These are phyloP conservation scores for Cylindrodendrum hubeiense DNA, from an alignment of 2,329 filamentous ascomycete genomes.

Conservation along the genomic window DNA sequence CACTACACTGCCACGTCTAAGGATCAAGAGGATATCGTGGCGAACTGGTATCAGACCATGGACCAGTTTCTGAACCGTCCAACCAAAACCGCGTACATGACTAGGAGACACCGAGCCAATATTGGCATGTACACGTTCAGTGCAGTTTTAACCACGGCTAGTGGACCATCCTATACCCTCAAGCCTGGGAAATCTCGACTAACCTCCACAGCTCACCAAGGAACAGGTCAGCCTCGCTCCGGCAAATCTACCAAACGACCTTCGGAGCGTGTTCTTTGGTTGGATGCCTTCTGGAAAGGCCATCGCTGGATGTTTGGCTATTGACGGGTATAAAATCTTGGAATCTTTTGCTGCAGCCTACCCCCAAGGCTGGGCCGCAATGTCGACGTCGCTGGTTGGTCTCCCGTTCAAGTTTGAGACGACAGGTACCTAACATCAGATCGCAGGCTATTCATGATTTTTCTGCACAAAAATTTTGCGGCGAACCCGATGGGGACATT, in stretches of 20 bases:
- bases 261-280: constrained; percentile 22
- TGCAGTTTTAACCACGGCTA: not conserved
- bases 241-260: not conserved
- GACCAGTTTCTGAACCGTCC: constrained; percentile 10
- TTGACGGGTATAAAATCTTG: constrained; percentile 39
- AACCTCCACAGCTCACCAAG: constrained; percentile 8
- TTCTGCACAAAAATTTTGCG: constrained; percentile 26
- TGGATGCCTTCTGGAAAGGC: constrained; percentile 20
- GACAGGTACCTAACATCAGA: not conserved
- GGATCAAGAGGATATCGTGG: not conserved
- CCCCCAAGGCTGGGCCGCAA: constrained; percentile 36
- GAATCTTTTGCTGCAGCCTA: constrained; percentile 39
- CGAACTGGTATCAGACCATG: not conserved
- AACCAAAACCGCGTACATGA: not conserved
- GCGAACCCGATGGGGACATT: constrained; percentile 35
- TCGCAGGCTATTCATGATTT: constrained; percentile 47
- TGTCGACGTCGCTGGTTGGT: constrained; percentile 43
- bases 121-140: constrained; percentile 12
- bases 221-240: not conserved
- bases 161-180: not conserved
- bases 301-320: constrained; percentile 30
- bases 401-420: not conserved
- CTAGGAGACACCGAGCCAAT: not conserved
- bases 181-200: not conserved
- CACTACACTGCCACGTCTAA: not conserved